Conservation (phyloP, 495 filamentous ascomycete genomes). For the Beverwykella pulmonaria region DNA sequence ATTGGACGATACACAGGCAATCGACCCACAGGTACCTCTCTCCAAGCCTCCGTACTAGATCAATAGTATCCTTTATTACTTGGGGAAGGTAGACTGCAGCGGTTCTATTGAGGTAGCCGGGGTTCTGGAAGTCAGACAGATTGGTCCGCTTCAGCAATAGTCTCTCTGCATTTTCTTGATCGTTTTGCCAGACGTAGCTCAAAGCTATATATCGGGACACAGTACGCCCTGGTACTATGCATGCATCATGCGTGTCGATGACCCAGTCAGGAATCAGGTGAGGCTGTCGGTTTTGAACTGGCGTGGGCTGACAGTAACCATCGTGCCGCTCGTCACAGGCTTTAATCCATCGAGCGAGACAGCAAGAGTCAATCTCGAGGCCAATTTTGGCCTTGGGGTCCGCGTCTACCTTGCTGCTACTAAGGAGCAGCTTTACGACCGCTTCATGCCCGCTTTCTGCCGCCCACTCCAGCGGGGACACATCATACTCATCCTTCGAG, state of each 20-base stretch:
- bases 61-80: slow-evolving; percentile 3
- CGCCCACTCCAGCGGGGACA: slow-evolving; percentile 5
- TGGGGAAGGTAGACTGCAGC: not conserved
- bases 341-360: slow-evolving; percentile 1
- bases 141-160: not conserved
- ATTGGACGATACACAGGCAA: slow-evolving; percentile 1
- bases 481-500: slow-evolving; percentile 3
- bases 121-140: slow-evolving; percentile 1
- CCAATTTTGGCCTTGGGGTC: not conserved
- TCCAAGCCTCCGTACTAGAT: slow-evolving; percentile 2
- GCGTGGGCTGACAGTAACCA: not conserved
- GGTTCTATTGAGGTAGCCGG: not conserved
- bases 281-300: not conserved
- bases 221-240: slow-evolving; percentile 6
- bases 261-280: not conserved
- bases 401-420: not conserved
- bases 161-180: slow-evolving; percentile 2
- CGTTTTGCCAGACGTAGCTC: not conserved
- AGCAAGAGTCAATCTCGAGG: not conserved
- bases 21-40: slow-evolving; percentile 1
- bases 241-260: not conserved
- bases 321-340: slow-evolving; percentile 1
- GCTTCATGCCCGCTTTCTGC: not conserved
- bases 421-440: slow-evolving; percentile 11
- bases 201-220: not conserved